These are phyloP conservation scores for Fusarium nisikadoi DNA, from an alignment of 2,329 filamentous ascomycete species.

Conservation along the genomic window DNA sequence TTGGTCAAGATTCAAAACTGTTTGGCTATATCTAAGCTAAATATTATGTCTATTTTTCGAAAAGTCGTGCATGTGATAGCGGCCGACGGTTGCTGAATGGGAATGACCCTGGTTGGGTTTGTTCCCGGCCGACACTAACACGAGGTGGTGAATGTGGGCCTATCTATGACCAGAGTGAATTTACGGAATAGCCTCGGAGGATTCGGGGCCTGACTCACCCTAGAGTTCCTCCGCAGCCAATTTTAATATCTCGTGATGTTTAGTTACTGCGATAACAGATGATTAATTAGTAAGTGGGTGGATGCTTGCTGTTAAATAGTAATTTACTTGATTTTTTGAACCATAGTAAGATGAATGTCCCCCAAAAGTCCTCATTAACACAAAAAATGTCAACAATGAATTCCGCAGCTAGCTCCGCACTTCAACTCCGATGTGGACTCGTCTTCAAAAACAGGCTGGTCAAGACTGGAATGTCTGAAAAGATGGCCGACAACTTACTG, in stretches of 20 bases:
- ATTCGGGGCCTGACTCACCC: not conserved
- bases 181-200: not conserved
- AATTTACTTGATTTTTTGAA: not conserved
- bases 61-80: not conserved
- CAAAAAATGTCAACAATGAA: not conserved
- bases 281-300: accelerated
- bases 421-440: not conserved
- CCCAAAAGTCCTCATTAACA: not conserved
- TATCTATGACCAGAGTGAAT: not conserved
- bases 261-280: accelerated
- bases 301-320: not conserved
- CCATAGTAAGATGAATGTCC: not conserved
- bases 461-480: not conserved
- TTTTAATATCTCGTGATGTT: accelerated
- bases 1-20: not conserved
- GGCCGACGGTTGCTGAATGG: not conserved
- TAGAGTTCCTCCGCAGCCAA: not conserved
- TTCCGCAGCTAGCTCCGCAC: accelerated
- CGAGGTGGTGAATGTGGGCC: not conserved
- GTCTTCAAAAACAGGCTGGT: not conserved
- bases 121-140: not conserved
- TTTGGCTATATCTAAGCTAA: not conserved
- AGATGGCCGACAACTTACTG: not conserved
- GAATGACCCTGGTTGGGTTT: not conserved
- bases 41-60: not conserved